Percentiles rank a stretch among this genome's conserved stretches.
These are phyloP conservation scores for Balansia obtecta DNA, from an alignment of 2,329 filamentous ascomycete species.

Conservation along the genomic window DNA sequence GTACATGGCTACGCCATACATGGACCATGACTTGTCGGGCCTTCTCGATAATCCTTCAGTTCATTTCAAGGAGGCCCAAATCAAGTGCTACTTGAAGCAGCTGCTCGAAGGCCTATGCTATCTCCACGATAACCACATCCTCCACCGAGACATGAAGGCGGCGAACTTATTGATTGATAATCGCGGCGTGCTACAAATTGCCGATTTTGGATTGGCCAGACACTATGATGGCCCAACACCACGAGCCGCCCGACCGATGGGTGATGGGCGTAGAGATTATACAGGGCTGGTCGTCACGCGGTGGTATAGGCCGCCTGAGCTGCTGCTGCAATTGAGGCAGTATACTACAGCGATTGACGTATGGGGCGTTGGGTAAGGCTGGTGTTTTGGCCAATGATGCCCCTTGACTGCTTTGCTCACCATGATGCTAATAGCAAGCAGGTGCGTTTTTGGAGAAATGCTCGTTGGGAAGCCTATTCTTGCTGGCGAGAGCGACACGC, in stretches of 20 bases:
- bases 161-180: conserved; percentile 97
- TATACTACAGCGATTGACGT: conserved; percentile 98
- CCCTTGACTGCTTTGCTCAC: not conserved
- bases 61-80: conserved; percentile 74
- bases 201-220: conserved; percentile 88
- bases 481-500: conserved; percentile 73
- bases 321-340: conserved; percentile 72
- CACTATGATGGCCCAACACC: conserved; percentile 83
- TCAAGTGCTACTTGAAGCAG: conserved; percentile 96
- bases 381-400: not conserved
- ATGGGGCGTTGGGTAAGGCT: conserved; percentile 83
- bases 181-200: conserved; percentile 84
- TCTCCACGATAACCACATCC: conserved; percentile 76
- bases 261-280: conserved; percentile 79
- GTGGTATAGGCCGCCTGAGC: conserved; percentile 93
- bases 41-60: conserved; percentile 91
- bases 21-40: conserved; percentile 97
- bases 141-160: conserved; percentile 98
- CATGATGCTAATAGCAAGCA: conserved; percentile 24
- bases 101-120: conserved; percentile 82
- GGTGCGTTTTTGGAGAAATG: conserved; percentile 99
- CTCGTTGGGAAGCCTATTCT: conserved; percentile 87
- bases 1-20: conserved; percentile 98
- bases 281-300: conserved; percentile 93
- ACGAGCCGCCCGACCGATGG: conserved; percentile 63